phyloP scores from a whole-genome alignment of 495 filamentous ascomycete species.

The Lasiosphaeris hirsuta region DNA sequence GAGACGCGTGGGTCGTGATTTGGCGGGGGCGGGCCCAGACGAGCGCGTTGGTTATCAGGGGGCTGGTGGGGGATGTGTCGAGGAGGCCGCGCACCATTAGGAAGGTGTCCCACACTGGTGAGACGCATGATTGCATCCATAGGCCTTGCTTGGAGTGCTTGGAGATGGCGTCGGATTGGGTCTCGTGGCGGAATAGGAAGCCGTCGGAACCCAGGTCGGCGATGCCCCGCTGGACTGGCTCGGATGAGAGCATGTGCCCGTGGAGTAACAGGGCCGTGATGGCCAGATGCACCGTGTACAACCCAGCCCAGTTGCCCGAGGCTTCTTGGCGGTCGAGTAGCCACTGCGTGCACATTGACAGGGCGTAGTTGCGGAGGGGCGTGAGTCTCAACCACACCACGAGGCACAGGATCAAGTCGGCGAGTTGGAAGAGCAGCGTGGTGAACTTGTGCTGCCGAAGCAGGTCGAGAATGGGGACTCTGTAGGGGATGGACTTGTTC shows the following conservation, averaged over 20 bases:
- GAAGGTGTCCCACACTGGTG: slow-evolving; percentile 38
- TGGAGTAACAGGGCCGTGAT: slow-evolving; percentile 31
- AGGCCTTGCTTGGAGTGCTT: slow-evolving; percentile 8
- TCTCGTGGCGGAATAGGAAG: slow-evolving; percentile 26
- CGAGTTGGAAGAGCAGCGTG: slow-evolving; percentile 22
- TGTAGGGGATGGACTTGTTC: slow-evolving; percentile 31
- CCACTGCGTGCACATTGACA: slow-evolving; percentile 25
- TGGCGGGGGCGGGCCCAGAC: slow-evolving; percentile 31
- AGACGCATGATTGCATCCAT: slow-evolving; percentile 27
- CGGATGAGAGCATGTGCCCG: slow-evolving; percentile 23
- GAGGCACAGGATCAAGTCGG: slow-evolving; percentile 26
- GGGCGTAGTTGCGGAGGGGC: slow-evolving; percentile 17
- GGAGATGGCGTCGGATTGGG: too few relatives aligned
- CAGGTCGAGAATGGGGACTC: neutral
- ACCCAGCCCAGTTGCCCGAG: slow-evolving; percentile 31
- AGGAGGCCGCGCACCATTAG: slow-evolving; percentile 34
- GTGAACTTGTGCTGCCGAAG: neutral
- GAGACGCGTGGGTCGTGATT: neutral
- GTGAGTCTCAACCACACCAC: slow-evolving; percentile 19
- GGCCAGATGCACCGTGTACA: slow-evolving; percentile 31
- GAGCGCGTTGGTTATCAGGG: slow-evolving; percentile 10
- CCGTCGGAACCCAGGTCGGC: slow-evolving; percentile 24
- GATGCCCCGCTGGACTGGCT: slow-evolving; percentile 6
- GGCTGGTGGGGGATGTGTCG: slow-evolving; percentile 18
- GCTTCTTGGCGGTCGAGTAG: slow-evolving; percentile 32